Evolutionary conservation across 2,329 filamentous ascomycete genomes (phyloP).

Genomic region (Penicillium capsulatum): DNA sequence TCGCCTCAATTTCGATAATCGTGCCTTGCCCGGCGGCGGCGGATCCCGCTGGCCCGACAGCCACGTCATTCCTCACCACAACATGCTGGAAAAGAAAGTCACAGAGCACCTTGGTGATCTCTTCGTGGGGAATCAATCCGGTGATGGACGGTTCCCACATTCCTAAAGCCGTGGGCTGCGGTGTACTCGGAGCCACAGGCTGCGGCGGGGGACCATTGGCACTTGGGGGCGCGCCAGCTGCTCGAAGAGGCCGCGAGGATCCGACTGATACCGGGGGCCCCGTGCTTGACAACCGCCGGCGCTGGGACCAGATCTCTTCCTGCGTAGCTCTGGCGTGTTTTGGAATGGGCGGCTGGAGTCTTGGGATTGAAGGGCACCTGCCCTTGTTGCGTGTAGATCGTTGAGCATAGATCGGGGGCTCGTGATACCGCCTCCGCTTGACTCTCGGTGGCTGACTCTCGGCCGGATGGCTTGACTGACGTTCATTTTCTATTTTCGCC

Average conservation of each 20-base stretch:
- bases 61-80: conserved; percentile 60
- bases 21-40: conserved; percentile 62
- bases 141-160: conserved; percentile 60
- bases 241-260: conserved; percentile 13
- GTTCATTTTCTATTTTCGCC: conserved; percentile 15
- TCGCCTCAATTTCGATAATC: conserved; percentile 89
- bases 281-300: conserved; percentile 20
- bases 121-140: conserved; percentile 66
- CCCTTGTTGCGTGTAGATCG: conserved; percentile 42
- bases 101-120: conserved; percentile 69
- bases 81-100: conserved; percentile 75
- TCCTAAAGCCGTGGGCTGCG: conserved; percentile 30
- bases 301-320: conserved; percentile 21
- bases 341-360: conserved; percentile 31
- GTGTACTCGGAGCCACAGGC: conserved; percentile 6
- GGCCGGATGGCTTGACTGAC: conserved; percentile 14
- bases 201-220: conserved; percentile 26
- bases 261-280: conserved; percentile 11
- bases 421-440: conserved; percentile 50
- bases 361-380: conserved; percentile 41
- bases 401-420: conserved; percentile 52
- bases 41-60: conserved; percentile 49
- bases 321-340: conserved; percentile 28
- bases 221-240: conserved; percentile 19
- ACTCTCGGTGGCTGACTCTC: conserved; percentile 41